Base-by-base conservation (phyloP, 2,329 filamentous ascomycete genomes). In the Cryphonectria naterciae region DNA sequence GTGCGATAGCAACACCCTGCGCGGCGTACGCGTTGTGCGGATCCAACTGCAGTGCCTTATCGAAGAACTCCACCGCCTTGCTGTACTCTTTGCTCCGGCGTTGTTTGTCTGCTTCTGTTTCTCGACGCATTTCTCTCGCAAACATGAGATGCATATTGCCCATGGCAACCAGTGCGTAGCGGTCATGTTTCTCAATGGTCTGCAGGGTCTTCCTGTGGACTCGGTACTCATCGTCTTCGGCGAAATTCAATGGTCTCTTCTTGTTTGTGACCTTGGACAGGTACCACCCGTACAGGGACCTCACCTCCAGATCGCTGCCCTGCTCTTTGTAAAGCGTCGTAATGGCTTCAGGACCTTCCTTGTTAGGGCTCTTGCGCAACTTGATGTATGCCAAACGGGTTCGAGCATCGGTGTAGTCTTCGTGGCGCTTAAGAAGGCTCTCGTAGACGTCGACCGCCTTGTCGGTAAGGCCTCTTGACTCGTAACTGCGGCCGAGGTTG, bases 161-260 rank as follows among this genome's bases (percentile, higher is more conserved):
- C 95, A 99, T 98, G 19, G 93, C 95, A 37, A 97, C 95, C 39
- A 99, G 85, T 5, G 96, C 94, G 80, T 99, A 99, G n/a, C 94
- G 88, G 79, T 99, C 96, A 79, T 99, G 96, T 85, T 98, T 99
- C 83, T 99, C 95, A 79, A 94, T 92, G 75, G 95, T 91, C 79
- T 97, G 94, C 41, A 99, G 85, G 0, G 95, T 98, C 80, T 98
- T 94, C 83, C 98, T 99, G 86, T 97, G 97, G 79, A 98, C 95
- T 4, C 94, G 90, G 77, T 97, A 92, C 80, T 99, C 96, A 46
- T 91, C 90, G 78, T 99, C 97, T 77, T 98, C 95, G 22, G 90
- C 90, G 72, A 98, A 87, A 77, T 96, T 95, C 67, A 88, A 84
- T 4, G 91, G 90, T 70, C 92, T 89, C 82, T 96, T 97, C 81